phyloP scores from a whole-genome alignment of 1,284 basidiomycete species.

The Microbotryum intermedium region DNA sequence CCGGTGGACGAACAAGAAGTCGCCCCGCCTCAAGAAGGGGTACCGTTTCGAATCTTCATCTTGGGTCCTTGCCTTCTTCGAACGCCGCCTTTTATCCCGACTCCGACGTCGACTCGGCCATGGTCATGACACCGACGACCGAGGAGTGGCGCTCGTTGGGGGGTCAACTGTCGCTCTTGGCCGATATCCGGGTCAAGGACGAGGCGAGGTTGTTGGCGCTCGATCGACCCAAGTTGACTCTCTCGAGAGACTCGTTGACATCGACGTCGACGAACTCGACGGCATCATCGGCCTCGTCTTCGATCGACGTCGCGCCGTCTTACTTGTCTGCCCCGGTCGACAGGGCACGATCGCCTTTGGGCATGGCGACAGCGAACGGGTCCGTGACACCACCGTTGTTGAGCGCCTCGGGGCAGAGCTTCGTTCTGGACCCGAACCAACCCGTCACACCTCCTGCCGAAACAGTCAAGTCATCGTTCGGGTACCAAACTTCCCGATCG shows the following conservation, averaged over 20 bases:
- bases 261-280: background rate
- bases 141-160: conserved; percentile 31
- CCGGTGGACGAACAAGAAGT: background rate
- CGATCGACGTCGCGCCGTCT: background rate
- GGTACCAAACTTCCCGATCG: conserved; percentile 15
- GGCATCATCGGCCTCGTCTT: background rate
- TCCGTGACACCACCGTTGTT: too few species aligned
- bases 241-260: conserved; percentile 5
- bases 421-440: background rate
- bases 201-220: background rate
- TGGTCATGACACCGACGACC: conserved; percentile 29
- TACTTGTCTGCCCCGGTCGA: background rate
- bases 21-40: background rate
- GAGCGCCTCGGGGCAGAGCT: background rate
- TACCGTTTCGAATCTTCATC: background rate
- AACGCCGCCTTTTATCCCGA: conserved; percentile 4
- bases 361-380: too few species aligned
- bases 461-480: conserved; percentile 20
- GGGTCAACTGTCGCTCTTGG: conserved; percentile 15
- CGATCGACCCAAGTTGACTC: background rate
- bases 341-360: background rate
- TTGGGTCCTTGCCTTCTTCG: background rate
- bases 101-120: background rate
- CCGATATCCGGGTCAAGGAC: conserved; percentile 8
- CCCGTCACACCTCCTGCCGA: background rate